A percentile compares a stretch with the other conserved stretches of the same genome.
These are phyloP conservation scores for Phlyctochytrium bullatum DNA, from an alignment of 192 early-diverging fungal species.

Conservation along the genomic window DNA sequence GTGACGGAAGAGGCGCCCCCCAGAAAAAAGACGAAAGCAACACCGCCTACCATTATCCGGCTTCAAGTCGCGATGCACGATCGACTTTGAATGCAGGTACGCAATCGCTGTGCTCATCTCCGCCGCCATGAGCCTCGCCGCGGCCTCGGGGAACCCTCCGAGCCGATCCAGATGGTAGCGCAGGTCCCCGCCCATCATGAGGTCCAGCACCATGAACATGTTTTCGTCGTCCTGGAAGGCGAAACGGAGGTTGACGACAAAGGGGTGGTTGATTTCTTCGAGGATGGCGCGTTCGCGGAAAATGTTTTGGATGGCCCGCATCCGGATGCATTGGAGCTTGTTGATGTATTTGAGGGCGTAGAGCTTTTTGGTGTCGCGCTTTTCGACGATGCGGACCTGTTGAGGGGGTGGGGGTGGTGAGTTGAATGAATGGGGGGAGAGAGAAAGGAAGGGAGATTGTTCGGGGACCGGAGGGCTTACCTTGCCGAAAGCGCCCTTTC, in stretches of 20 bases:
- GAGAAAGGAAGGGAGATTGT: too few relatives aligned
- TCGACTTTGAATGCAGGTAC: conserved; percentile 73
- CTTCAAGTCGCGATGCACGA: conserved; percentile 80
- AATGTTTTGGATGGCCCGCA: conserved; percentile 52
- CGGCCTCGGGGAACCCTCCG: conserved; percentile 63
- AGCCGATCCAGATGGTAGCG: conserved; percentile 40
- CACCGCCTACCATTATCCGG: conserved; percentile 66
- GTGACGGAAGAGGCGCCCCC: not conserved
- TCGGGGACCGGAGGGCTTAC: conserved; percentile 47
- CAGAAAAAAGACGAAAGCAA: not conserved
- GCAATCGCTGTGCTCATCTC: conserved; percentile 72
- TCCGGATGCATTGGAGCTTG: conserved; percentile 48
- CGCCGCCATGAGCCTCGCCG: conserved; percentile 69
- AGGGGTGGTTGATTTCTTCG: conserved; percentile 42
- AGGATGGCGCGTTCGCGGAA: conserved; percentile 58
- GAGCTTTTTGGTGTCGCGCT: conserved; percentile 46
- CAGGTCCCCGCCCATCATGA: conserved; percentile 53
- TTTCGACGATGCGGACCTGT: not conserved
- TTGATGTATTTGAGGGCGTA: conserved; percentile 59
- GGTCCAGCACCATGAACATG: conserved; percentile 58
- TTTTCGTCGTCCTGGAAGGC: conserved; percentile 52
- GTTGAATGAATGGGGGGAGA: conserved; percentile 2
- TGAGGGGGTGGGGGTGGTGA: not conserved
- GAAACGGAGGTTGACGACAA: conserved; percentile 50
- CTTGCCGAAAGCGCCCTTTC: conserved; percentile 55